Base-by-base conservation (phyloP, 2,329 filamentous ascomycete species). In the Botrytis byssoidea region DNA sequence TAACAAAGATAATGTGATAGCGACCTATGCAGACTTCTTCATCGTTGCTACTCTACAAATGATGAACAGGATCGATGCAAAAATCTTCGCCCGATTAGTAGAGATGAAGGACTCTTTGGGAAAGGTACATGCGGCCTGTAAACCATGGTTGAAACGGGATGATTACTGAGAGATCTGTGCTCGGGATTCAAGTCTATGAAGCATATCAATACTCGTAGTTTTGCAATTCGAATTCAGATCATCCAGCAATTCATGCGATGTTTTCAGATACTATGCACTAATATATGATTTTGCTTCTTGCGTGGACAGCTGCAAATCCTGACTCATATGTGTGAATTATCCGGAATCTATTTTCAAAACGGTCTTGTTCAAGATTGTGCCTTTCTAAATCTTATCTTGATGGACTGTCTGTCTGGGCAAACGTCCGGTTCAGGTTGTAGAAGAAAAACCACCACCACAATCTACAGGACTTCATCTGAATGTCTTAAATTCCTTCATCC, bases 1-100 rank as follows among this genome's bases (percentile, higher is more conserved):
- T 69, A 20, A 71, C 6, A 61, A n/a, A 18, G 61, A 72, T 29
- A 74, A 61, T 29, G 5, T 35, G 8, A 55, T 60, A 74, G 82
- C 85, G 6, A 84, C 84, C 55, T 91, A 88, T 79, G 86, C 86
- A 6, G 89, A 90, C 79, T 88, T 92, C 72, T 83, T 89, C 3
- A 86, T 89, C 78, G 85, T 85, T 0, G 83, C 83, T 1, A 82
- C 83, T 48, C 75, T 90, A 73, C 80, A 86, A 7, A 87, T 86
- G 73, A 74, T 83, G 12, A 83, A 81, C 75, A 70, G 80, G 0
- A 78, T 84, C 32, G 81, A 83, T 57, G 79, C 82, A n/a, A 81
- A 81, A 37, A 44, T 83, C 3, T 86, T 83, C 76, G 77, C 83
- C 57, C 80, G 82, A 61, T 74, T 83, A 5, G 70, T 86, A 42